Conservation (phyloP, 371 early-diverging fungal species). For the Circinella minor region DNA sequence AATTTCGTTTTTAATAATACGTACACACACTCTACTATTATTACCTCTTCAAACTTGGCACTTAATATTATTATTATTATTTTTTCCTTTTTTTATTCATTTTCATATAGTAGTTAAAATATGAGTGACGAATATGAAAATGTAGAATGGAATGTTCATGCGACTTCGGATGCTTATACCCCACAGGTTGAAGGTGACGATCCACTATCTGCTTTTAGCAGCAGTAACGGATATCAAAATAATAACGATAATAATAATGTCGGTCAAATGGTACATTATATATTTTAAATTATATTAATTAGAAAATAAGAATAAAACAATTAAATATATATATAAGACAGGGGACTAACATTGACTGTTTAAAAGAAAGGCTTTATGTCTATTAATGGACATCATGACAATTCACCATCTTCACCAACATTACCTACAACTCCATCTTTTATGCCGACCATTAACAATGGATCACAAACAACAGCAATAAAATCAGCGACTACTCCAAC, state of each 20-base stretch:
- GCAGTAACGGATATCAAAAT: constrained; percentile 1
- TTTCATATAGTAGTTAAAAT: not conserved
- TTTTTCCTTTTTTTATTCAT: not conserved
- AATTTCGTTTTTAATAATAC: too few species aligned
- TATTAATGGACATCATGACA: constrained; percentile 4
- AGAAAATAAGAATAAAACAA: not conserved
- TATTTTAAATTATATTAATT: too few species aligned
- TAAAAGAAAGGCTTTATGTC: constrained; percentile 9
- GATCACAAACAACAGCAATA: not conserved
- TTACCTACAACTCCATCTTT: constrained; percentile 9
- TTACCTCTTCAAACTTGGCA: not conserved
- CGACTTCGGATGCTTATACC: constrained; percentile 32
- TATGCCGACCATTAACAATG: constrained; percentile 2
- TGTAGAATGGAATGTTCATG: constrained; percentile 46
- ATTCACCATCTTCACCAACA: constrained; percentile 12
- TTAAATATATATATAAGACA: not conserved
- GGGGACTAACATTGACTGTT: not conserved
- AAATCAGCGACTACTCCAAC: too few species aligned
- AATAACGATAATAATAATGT: not conserved
- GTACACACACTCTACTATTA: too few species aligned
- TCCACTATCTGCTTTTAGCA: constrained; percentile 30
- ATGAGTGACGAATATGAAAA: constrained; percentile 44
- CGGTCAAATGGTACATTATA: constrained; percentile 5
- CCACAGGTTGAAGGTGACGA: constrained; percentile 35
- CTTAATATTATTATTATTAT: not conserved